These are phyloP conservation scores for Friedmanniomyces endolithicus DNA, from an alignment of 495 filamentous ascomycete species.

Conservation along the genomic window DNA sequence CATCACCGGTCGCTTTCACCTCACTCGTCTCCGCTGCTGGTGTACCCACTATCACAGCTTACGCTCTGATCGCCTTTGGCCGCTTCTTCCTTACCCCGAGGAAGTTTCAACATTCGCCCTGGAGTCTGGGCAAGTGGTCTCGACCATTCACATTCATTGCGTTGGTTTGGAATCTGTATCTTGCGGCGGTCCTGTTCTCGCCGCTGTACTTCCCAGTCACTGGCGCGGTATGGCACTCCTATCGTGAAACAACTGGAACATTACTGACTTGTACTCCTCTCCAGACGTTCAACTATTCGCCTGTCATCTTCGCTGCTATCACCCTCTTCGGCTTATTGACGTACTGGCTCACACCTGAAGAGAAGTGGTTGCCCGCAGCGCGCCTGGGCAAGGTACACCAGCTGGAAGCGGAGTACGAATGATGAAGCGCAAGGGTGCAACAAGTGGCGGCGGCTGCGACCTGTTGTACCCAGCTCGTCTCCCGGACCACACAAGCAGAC, in stretches of 20 bases:
- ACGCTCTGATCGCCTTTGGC: slow-evolving; percentile 43
- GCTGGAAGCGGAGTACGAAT: slow-evolving; percentile 30
- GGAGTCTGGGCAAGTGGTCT: slow-evolving; percentile 22
- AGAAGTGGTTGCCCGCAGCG: slow-evolving; percentile 21
- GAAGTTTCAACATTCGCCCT: slow-evolving; percentile 24
- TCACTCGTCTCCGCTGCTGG: slow-evolving; percentile 35
- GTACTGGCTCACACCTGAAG: slow-evolving; percentile 22
- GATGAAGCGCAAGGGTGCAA: neutral
- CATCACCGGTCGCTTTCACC: slow-evolving; percentile 42
- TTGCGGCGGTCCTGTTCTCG: slow-evolving; percentile 23
- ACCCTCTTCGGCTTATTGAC: slow-evolving; percentile 23
- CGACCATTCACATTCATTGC: slow-evolving; percentile 23
- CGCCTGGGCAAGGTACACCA: slow-evolving; percentile 23
- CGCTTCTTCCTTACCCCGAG: slow-evolving; percentile 36
- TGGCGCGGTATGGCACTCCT: neutral
- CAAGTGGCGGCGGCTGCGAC: slow-evolving; percentile 7
- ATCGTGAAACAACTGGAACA: neutral
- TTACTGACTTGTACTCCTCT: neutral
- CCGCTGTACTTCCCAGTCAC: slow-evolving; percentile 21
- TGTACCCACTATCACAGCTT: slow-evolving; percentile 41
- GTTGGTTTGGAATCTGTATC: slow-evolving; percentile 25
- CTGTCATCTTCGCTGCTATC: slow-evolving; percentile 25
- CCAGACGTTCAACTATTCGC: slow-evolving; percentile 23
- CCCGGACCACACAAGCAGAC: no score
- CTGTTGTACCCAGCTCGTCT: no score